phyloP scores from a whole-genome alignment of 768 basidiomycete species.

The Suillus americanus region DNA sequence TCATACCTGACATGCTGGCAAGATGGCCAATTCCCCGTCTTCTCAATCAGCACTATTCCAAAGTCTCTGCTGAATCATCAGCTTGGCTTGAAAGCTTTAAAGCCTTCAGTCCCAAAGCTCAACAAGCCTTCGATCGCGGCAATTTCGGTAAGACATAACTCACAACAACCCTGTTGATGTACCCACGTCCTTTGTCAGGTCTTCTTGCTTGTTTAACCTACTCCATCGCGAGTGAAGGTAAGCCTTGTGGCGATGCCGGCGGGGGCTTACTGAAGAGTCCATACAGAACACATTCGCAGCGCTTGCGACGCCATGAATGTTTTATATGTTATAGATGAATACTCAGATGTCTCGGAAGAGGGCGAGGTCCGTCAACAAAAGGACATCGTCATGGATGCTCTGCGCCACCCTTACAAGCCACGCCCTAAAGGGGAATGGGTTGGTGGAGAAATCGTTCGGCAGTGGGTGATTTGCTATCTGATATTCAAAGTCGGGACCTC shows the following conservation, averaged over 20 bases:
- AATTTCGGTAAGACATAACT: neutral
- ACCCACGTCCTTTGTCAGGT: neutral
- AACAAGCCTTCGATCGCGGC: neutral
- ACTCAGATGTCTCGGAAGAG: constrained; percentile 22
- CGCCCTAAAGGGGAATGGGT: constrained; percentile 1
- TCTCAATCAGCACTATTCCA: neutral
- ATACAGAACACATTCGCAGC: constrained; percentile 22
- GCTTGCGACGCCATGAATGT: constrained; percentile 33
- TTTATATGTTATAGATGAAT: constrained; percentile 33
- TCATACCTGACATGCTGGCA: neutral
- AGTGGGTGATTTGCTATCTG: constrained; percentile 2
- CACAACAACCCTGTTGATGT: neutral
- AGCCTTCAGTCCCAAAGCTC: neutral
- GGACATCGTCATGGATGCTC: constrained; percentile 10
- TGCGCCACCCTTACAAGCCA: constrained; percentile 6
- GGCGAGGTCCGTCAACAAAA: neutral
- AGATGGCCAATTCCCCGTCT: neutral
- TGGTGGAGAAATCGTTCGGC: constrained; percentile 9
- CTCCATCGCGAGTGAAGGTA: neutral
- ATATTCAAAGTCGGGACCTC: neutral
- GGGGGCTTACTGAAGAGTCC: neutral
- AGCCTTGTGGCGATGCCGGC: neutral
- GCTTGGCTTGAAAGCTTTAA: neutral
- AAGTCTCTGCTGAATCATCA: neutral
- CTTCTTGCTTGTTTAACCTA: neutral